Evolutionary conservation across 306 rosid species (phyloP).

Genomic region (Oxytropis ochrocephala): DNA sequence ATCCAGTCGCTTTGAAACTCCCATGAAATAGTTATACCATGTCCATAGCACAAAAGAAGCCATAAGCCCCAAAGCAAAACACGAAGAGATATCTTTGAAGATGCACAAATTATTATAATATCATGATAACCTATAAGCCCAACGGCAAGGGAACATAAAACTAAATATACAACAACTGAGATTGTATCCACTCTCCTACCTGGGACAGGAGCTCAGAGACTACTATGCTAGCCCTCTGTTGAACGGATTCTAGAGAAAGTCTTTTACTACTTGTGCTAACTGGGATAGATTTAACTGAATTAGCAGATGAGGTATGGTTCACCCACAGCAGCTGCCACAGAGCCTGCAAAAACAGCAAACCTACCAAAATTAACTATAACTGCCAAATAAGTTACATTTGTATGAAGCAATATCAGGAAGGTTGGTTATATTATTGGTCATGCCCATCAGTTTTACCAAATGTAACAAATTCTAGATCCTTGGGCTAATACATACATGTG

Average conservation of each 20-base stretch:
- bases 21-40: background rate
- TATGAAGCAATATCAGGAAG: background rate
- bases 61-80: slow-evolving; percentile 6
- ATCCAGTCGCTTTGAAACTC: slow-evolving; percentile 5
- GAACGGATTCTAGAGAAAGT: slow-evolving; percentile 63
- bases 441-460: background rate
- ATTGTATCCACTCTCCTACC: slow-evolving; percentile 52
- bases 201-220: slow-evolving; percentile 90
- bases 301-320: slow-evolving; percentile 52
- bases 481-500: background rate
- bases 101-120: slow-evolving; percentile 10
- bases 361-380: slow-evolving; percentile 5
- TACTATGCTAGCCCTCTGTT: slow-evolving; percentile 76
- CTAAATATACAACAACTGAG: slow-evolving; percentile 4
- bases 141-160: slow-evolving; percentile 7
- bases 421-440: background rate
- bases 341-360: slow-evolving; percentile 58
- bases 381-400: slow-evolving; percentile 4
- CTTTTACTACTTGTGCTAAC: slow-evolving; percentile 42
- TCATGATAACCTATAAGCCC: slow-evolving; percentile 1
- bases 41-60: background rate
- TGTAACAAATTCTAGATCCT: slow-evolving; percentile 4
- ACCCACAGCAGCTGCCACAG: slow-evolving; percentile 96
- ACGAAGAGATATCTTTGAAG: background rate
- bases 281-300: slow-evolving; percentile 38